Evolutionary conservation across 2,329 filamentous ascomycete species (phyloP), one percentile per base, ranked within the genome.

Genomic region (Myriosclerotinia scirpicola): DNA sequence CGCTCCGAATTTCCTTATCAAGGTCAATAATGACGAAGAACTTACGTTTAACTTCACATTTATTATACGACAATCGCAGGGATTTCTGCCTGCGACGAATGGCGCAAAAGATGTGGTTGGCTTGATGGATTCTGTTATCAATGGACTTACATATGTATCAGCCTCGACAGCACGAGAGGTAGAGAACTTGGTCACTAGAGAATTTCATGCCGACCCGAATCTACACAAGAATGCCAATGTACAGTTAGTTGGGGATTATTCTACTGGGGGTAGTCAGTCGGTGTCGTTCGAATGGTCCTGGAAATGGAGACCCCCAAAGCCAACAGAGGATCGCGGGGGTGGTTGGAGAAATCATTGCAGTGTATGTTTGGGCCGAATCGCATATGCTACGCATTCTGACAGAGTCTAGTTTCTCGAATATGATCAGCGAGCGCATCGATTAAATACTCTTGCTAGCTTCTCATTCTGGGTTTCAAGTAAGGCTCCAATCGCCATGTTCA

Each of bases 341-440:
- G 95, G 95, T 54, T 99, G 95, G 94, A 91, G 92, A 75, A 98
- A 96, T 76, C 91, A 90, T 73, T 98, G 95, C 83, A 97, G 92
- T 77, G 90, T 92, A 82, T 69, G 85, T 79, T 65, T 2, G 7
- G 46, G 54, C 52, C 3, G 7, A 30, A 34, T 42, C 30, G 56
- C 38, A 20, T 22, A 30, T 36, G 5, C 6, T 22, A 40, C 38
- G n/a, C 15, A 46, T 69, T 65, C 74, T 75, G 68, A 74, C 59
- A 64, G 3, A 34, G 34, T 64, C 52, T 72, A 92, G 90, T 97
- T 99, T 79, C 90, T 98, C 73, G 95, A 99, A 79, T 99, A 99
- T 76, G 93, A 99, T 78, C 90, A 95, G 76, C 87, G 94, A 72
- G 92, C 93, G 44, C 95, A 99, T 79, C 87, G 90, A 70, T 80